Evolutionary conservation across 345 rosid genomes (phyloP).

Genomic region (Rubroshorea leprosula): DNA sequence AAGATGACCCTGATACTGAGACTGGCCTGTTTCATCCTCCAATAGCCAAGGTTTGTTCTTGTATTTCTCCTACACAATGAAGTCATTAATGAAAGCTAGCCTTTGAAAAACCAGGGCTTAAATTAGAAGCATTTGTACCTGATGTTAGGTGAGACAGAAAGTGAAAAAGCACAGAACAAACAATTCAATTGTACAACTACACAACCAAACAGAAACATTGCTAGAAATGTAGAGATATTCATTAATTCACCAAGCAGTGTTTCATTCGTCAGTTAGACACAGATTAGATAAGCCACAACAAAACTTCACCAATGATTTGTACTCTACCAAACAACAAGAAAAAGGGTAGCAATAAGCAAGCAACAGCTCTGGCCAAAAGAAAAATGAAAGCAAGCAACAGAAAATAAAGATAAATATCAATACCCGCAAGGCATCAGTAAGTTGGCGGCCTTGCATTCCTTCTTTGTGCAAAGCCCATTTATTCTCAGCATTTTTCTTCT

Average conservation of each 20-base stretch:
- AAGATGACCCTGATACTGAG: constrained; percentile 84
- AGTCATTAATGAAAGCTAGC: constrained; percentile 2
- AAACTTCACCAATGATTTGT: no score
- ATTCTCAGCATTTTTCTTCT: constrained; percentile 79
- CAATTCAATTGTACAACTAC: neutral
- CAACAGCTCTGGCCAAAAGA: neutral
- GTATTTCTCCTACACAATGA: constrained; percentile 62
- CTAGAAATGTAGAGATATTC: no score
- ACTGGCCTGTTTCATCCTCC: constrained; percentile 97
- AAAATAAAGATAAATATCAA: neutral
- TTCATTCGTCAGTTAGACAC: no score
- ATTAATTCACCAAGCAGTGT: no score
- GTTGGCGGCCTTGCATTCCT: constrained; percentile 84
- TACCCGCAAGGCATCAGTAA: constrained; percentile 76
- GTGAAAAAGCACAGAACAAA: neutral
- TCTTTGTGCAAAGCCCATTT: constrained; percentile 88
- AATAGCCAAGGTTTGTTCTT: constrained; percentile 92
- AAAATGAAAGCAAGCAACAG: constrained; percentile 1
- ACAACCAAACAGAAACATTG: no score
- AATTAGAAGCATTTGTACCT: neutral
- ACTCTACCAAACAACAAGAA: no score
- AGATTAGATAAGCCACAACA: no score
- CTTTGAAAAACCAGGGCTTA: neutral
- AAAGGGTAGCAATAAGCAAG: no score
- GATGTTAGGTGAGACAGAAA: neutral